Evolutionary conservation across 129 eudicot genomes (phyloP), one percentile per base, ranked within the genome.

Genomic region (Flaveria sonorensis): DNA sequence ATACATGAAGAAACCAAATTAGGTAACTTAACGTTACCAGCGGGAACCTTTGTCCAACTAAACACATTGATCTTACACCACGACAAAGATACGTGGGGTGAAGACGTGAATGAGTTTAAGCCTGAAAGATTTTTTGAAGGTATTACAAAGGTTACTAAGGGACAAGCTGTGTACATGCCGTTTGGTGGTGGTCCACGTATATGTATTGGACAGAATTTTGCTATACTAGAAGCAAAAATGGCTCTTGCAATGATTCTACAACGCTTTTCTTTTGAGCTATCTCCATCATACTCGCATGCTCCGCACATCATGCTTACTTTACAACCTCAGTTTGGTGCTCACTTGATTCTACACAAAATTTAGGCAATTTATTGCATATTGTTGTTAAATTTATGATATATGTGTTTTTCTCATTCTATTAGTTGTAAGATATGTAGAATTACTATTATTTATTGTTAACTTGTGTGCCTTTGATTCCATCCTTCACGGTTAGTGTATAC

Each of bases 241-340:
- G 81, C 80, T 3, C 51, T 88, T 42, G 82, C 85, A 0, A 68
- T 76, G 85, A 84, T 88, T 67, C 69, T 84, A 56, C 74, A 80
- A 26, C 78, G 69, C 21, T 86, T 86, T 42, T 39, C 79, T 3
- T 86, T 88, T 42, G 80, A 86, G 76, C 57, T 83, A 7, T 86
- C 90, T 10, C 87, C 90, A 2, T 75, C 88, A 8, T 88, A 88
- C 70, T 46, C 81, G 12, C 90, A 88, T 63, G 86, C 90, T 19
- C 93, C 93, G 2, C 55, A 76, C 8, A 24, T 42, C 18, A 56
- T 76, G 6, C 47, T 67, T 1, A 83, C 87, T 14, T 73, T 86
- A 16, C 83, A 74, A 82, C 90, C 93, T 1, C 93, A 88, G 39
- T 57, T 61, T 73, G 90, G 90, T 2, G 88, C 83, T 56, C 87